These are phyloP conservation scores for Aspergillus alliaceus DNA, from an alignment of 2,329 filamentous ascomycete species.

Conservation along the genomic window DNA sequence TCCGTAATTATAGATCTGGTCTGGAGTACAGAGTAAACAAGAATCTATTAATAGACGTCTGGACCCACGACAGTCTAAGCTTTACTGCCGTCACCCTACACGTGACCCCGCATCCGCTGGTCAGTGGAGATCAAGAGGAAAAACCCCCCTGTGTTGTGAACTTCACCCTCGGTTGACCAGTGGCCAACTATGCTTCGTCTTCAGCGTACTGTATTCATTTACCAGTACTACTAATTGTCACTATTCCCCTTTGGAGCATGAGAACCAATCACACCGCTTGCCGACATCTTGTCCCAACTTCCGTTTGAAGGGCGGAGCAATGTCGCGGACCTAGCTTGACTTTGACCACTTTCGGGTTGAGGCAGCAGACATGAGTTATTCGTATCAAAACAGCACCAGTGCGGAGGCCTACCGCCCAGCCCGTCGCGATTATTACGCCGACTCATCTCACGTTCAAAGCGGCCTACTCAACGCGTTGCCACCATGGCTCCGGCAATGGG, in stretches of 20 bases:
- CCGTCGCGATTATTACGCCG: slow-evolving; percentile 13
- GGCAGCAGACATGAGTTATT: slow-evolving; percentile 34
- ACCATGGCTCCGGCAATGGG: slow-evolving; percentile 22
- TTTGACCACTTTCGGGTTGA: slow-evolving; percentile 13
- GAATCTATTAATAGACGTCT: background rate
- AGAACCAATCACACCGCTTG: background rate
- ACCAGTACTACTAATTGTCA: background rate
- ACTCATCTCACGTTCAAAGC: slow-evolving; percentile 11
- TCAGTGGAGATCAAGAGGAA: background rate
- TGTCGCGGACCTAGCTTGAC: slow-evolving; percentile 17
- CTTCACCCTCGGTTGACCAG: background rate
- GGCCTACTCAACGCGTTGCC: slow-evolving; percentile 21
- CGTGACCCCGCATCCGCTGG: background rate
- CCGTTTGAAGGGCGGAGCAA: slow-evolving; percentile 16
- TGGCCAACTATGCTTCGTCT: too few species aligned
- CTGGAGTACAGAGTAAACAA: background rate
- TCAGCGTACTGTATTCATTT: background rate
- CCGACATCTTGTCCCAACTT: background rate
- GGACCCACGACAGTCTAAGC: background rate
- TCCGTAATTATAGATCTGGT: background rate
- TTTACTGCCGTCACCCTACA: background rate
- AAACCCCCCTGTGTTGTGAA: background rate
- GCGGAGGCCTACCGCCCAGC: slow-evolving; percentile 27
- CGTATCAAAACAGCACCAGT: slow-evolving; percentile 29
- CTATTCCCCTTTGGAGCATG: background rate